Conservation (phyloP, 2,329 filamentous ascomycete genomes). For the Akanthomyces uredinophilus region DNA sequence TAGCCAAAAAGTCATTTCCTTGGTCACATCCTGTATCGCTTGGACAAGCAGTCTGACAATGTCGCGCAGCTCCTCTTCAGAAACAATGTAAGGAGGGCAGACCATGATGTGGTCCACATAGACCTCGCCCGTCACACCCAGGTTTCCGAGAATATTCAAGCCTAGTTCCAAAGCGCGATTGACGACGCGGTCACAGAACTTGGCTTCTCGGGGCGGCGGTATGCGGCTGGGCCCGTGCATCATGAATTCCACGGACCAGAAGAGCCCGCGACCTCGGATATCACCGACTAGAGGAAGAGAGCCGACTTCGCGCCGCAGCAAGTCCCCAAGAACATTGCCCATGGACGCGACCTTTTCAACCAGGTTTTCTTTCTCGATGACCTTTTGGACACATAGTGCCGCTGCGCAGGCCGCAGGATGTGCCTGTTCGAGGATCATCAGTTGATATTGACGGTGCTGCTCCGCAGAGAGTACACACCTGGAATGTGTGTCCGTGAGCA, state of each 20-base stretch:
- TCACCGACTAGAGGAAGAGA: constrained; percentile 25
- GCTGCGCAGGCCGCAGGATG: constrained; percentile 19
- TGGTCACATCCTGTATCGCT: neutral
- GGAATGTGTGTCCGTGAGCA: constrained; percentile 5
- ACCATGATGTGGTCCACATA: constrained; percentile 14
- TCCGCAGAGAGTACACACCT: neutral
- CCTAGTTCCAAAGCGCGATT: neutral
- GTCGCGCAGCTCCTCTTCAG: neutral
- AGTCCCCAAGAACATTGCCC: constrained; percentile 15
- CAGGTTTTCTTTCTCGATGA: constrained; percentile 36
- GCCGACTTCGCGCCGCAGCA: constrained; percentile 20
- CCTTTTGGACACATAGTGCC: constrained; percentile 28
- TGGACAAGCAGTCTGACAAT: constrained; percentile 10
- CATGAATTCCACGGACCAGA: constrained; percentile 23
- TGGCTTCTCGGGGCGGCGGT: neutral
- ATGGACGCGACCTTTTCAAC: constrained; percentile 17
- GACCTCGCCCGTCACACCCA: constrained; percentile 7
- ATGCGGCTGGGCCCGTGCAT: neutral
- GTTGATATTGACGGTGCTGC: neutral
- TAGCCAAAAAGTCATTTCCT: neutral
- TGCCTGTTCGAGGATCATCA: neutral
- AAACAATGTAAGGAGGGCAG: constrained; percentile 14
- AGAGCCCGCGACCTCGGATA: constrained; percentile 26
- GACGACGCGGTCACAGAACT: constrained; percentile 6
- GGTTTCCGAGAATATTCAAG: constrained; percentile 13